phyloP scores from a whole-genome alignment of 108 stramenopile species.

The Nitzschia sp. region DNA sequence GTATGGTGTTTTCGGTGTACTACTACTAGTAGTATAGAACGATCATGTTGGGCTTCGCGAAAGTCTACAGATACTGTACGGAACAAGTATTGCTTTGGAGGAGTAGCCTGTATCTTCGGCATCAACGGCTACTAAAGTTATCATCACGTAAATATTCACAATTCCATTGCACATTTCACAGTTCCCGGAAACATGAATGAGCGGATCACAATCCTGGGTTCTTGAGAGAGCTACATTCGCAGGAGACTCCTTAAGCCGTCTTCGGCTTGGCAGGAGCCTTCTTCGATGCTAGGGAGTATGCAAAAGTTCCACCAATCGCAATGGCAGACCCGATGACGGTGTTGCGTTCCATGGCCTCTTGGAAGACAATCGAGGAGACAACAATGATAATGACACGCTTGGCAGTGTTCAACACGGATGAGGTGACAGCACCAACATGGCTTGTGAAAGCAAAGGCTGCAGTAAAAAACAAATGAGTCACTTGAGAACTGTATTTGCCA shows the following conservation, averaged over 20 bases:
- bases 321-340: conserved; percentile 84
- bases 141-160: too few species aligned
- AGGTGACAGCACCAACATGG: conserved; percentile 82
- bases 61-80: too few species aligned
- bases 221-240: too few species aligned
- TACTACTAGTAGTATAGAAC: too few species aligned
- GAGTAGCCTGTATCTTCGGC: too few species aligned
- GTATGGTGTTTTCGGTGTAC: too few species aligned
- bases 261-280: conserved; percentile 54
- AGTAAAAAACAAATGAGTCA: background rate
- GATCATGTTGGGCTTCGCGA: too few species aligned
- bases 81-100: too few species aligned
- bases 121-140: too few species aligned
- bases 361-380: conserved; percentile 76
- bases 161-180: too few species aligned
- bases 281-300: conserved; percentile 69
- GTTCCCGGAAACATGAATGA: too few species aligned
- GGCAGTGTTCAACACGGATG: conserved; percentile 87
- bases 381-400: conserved; percentile 93
- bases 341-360: conserved; percentile 85
- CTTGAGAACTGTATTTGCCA: background rate
- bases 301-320: conserved; percentile 81
- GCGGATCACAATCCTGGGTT: too few species aligned
- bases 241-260: conserved; percentile 47
- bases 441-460: conserved; percentile 90